Percentiles rank a stretch among this genome's conserved stretches.
phyloP scores from a whole-genome alignment of 2,329 filamentous ascomycete genomes.

The Alternaria atra region DNA sequence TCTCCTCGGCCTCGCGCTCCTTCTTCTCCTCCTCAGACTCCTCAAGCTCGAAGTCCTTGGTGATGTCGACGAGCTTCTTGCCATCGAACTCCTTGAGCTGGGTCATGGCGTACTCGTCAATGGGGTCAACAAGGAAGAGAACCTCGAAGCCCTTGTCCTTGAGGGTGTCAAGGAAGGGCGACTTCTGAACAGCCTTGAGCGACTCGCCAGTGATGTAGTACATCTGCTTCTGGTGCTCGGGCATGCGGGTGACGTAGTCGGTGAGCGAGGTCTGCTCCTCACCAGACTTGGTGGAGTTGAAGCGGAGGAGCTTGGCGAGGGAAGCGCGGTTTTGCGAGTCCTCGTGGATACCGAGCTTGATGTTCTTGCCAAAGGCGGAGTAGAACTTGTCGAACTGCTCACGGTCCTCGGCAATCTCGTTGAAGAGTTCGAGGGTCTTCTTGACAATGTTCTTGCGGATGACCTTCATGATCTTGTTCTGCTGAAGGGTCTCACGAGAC shows the following conservation, averaged over 20 bases:
- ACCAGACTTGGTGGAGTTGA: conserved; percentile 98
- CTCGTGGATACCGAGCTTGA: conserved; percentile 99
- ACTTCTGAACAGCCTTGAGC: conserved; percentile 96
- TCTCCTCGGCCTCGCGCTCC: conserved; percentile 93
- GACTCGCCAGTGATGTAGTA: conserved; percentile 99
- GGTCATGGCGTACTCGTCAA: conserved; percentile 99
- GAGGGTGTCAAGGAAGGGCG: conserved; percentile 97
- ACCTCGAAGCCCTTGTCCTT: conserved; percentile 99
- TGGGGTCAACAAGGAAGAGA: conserved; percentile 98
- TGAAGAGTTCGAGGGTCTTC: conserved; percentile 99
- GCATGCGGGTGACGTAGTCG: conserved; percentile 99
- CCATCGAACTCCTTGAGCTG: conserved; percentile 99
- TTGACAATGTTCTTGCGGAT: conserved; percentile 99
- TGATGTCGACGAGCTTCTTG: conserved; percentile 99
- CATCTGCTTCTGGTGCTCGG: conserved; percentile 99
- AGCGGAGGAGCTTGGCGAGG: conserved; percentile 98
- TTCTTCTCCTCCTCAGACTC: conserved; percentile 99
- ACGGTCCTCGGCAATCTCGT: conserved; percentile 98
- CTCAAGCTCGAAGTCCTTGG: conserved; percentile 99
- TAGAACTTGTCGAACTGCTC: conserved; percentile 99
- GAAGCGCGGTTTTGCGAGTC: conserved; percentile 93
- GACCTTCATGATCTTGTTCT: conserved; percentile 99
- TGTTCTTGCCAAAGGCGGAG: conserved; percentile 99
- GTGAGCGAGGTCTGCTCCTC: conserved; percentile 93
- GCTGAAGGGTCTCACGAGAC: conserved; percentile 99